These are phyloP conservation scores for Aspergillus brasiliensis DNA, from an alignment of 2,329 filamentous ascomycete genomes.

Conservation along the genomic window DNA sequence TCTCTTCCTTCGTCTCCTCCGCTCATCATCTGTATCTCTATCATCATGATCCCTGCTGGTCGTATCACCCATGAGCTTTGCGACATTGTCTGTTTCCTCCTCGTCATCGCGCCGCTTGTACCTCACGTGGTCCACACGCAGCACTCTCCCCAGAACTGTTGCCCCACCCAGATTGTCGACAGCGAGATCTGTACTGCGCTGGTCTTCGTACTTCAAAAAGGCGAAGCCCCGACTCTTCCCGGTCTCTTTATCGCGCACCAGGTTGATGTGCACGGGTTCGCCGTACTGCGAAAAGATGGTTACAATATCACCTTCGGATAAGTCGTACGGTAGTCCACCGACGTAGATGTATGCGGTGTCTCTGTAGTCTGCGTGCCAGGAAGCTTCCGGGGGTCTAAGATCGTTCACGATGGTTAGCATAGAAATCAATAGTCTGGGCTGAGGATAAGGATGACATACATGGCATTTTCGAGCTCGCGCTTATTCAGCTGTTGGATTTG, in stretches of 20 bases:
- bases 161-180: constrained; percentile 94
- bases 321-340: constrained; percentile 86
- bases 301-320: constrained; percentile 93
- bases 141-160: constrained; percentile 73
- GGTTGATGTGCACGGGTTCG: constrained; percentile 89
- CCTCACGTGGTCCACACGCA: constrained; percentile 88
- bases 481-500: constrained; percentile 92
- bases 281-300: constrained; percentile 97
- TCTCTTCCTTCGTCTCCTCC: constrained; percentile 33
- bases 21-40: constrained; percentile 44
- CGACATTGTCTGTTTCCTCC: constrained; percentile 54
- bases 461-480: constrained; percentile 85
- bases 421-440: neutral
- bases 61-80: constrained; percentile 51
- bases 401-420: constrained; percentile 7
- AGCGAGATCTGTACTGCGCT: constrained; percentile 90
- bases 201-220: constrained; percentile 98
- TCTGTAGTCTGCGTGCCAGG: constrained; percentile 96
- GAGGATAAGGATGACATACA: constrained; percentile 56
- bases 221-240: constrained; percentile 94
- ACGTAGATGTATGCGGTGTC: constrained; percentile 97
- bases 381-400: constrained; percentile 76
- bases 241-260: constrained; percentile 92
- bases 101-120: constrained; percentile 85
- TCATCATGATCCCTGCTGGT: constrained; percentile 23